phyloP scores from a whole-genome alignment of 139 green algal species.

The Zygnema circumcarinatum region DNA sequence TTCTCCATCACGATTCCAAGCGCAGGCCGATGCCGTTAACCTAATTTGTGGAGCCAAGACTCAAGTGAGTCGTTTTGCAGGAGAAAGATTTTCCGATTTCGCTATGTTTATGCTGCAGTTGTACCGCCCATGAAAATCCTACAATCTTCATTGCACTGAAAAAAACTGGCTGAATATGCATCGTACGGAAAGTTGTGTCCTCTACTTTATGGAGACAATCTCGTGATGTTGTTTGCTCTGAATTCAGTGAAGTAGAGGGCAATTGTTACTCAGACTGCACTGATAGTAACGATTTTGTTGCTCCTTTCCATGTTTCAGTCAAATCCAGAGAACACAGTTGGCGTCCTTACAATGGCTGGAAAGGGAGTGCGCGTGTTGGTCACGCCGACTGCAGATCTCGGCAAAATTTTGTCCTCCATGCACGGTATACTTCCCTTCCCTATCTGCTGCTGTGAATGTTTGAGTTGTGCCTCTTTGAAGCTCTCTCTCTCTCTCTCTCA shows the following conservation, averaged over 20 bases:
- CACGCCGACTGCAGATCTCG: constrained; percentile 95
- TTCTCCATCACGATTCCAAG: constrained; percentile 87
- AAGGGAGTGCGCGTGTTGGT: constrained; percentile 91
- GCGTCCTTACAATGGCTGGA: constrained; percentile 95
- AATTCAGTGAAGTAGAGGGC: no score
- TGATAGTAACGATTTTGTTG: no score
- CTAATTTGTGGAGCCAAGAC: constrained; percentile 96
- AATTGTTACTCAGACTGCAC: no score
- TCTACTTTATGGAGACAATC: no score
- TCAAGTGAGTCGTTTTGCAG: constrained; percentile 60
- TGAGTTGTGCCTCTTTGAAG: no score
- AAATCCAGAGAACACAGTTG: constrained; percentile 97
- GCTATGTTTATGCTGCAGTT: no score
- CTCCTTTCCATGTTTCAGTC: constrained; percentile 59
- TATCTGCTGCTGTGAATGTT: no score
- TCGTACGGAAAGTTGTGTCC: no score
- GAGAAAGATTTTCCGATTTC: background rate
- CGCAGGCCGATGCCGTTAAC: constrained; percentile 96
- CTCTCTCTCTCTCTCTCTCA: no score
- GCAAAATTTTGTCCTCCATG: constrained; percentile 93
- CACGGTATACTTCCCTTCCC: constrained; percentile 55
- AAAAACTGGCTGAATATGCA: background rate
- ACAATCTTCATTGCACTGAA: background rate
- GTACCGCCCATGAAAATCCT: no score
- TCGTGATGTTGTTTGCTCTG: no score